Conservation (phyloP, 805 yeast genomes). For the Pichia occidentalis region DNA sequence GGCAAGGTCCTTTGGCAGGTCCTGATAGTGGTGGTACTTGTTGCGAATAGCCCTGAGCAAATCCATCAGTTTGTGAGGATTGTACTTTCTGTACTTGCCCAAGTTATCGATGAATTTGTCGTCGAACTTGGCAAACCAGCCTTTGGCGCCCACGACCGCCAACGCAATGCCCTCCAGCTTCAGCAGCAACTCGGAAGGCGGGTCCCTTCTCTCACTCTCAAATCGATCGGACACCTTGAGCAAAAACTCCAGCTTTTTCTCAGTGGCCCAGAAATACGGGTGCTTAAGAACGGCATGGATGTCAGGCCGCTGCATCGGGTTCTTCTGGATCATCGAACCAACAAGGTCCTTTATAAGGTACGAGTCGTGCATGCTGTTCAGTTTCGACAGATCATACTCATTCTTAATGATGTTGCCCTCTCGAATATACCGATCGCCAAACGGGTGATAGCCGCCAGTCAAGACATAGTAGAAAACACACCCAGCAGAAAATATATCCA, state of each 20-base stretch:
- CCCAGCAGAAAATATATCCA: constrained; percentile 91
- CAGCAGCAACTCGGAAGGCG: constrained; percentile 52
- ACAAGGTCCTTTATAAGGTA: constrained; percentile 72
- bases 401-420: constrained; percentile 84
- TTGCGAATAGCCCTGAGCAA: constrained; percentile 83
- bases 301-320: constrained; percentile 68
- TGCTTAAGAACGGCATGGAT: constrained; percentile 65
- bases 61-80: constrained; percentile 73
- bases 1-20: constrained; percentile 64
- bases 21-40: constrained; percentile 92
- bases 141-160: constrained; percentile 47
- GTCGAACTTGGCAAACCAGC: constrained; percentile 79
- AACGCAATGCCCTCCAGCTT: constrained; percentile 63
- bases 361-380: constrained; percentile 40
- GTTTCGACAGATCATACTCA: constrained; percentile 42
- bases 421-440: constrained; percentile 83
- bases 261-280: constrained; percentile 80
- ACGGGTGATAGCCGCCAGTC: constrained; percentile 84
- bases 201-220: constrained; percentile 83
- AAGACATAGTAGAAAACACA: constrained; percentile 87
- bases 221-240: constrained; percentile 85
- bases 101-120: constrained; percentile 68
- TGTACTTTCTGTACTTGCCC: constrained; percentile 87
- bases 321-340: constrained; percentile 56
- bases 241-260: constrained; percentile 74